phyloP scores from a whole-genome alignment of 345 rosid genomes.

The Gossypium australe region DNA sequence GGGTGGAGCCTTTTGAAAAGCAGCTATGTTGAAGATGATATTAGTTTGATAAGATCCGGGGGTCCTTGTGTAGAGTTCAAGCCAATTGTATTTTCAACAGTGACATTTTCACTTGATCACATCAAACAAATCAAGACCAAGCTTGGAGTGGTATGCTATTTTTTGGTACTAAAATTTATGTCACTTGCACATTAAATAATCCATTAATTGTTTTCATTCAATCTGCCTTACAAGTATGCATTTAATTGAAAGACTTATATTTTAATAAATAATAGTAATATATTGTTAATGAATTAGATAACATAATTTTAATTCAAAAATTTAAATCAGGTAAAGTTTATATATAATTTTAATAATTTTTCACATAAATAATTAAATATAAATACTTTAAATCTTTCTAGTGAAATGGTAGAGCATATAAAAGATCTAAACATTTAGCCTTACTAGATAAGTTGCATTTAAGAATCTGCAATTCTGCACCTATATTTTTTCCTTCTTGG shows the following conservation, averaged over 20 bases:
- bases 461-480: neutral
- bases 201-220: neutral
- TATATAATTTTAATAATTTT: too few species aligned
- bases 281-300: too few species aligned
- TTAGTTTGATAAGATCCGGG: conserved; percentile 31
- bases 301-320: too few species aligned
- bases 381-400: too few species aligned
- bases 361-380: too few species aligned
- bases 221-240: neutral
- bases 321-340: too few species aligned
- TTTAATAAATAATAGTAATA: too few species aligned
- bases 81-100: conserved; percentile 24
- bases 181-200: neutral
- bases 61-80: conserved; percentile 26
- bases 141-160: conserved; percentile 31
- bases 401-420: too few species aligned
- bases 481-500: neutral
- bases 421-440: too few species aligned
- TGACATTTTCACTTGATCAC: conserved; percentile 30
- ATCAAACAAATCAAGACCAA: conserved; percentile 34
- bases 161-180: neutral
- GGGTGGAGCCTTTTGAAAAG: conserved; percentile 40
- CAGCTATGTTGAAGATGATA: conserved; percentile 29
- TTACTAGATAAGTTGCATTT: neutral
- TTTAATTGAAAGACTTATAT: neutral